Evolutionary conservation across 306 rosid species (phyloP).

Genomic region (Glycine tomentella): DNA sequence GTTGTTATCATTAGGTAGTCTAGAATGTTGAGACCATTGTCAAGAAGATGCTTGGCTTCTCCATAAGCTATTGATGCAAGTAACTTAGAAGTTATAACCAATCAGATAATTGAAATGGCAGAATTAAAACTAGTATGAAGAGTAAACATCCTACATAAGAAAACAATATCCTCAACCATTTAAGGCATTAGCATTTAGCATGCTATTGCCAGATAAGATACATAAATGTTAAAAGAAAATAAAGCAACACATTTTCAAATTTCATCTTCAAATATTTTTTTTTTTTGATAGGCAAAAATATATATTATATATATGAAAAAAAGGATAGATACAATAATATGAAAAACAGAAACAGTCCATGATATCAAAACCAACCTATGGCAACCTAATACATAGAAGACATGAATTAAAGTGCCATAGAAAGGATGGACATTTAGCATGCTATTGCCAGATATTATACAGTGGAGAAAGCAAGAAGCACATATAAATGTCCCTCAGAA

Average conservation of each 20-base stretch:
- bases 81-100: slow-evolving; percentile 21
- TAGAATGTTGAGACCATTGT: slow-evolving; percentile 35
- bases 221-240: slow-evolving; percentile 34
- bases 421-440: no score
- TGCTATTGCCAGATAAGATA: slow-evolving; percentile 18
- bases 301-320: no score
- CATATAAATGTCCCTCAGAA: slow-evolving; percentile 37
- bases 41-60: slow-evolving; percentile 39
- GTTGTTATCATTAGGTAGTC: slow-evolving; percentile 19
- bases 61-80: slow-evolving; percentile 29
- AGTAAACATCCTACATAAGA: slow-evolving; percentile 24
- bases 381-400: no score
- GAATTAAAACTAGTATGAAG: slow-evolving; percentile 1
- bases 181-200: slow-evolving; percentile 12
- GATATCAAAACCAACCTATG: no score
- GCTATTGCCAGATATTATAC: no score
- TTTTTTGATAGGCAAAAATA: no score
- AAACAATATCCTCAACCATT: slow-evolving; percentile 1
- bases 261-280: slow-evolving; percentile 38
- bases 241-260: slow-evolving; percentile 28
- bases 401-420: no score
- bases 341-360: no score
- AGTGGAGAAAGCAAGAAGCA: slow-evolving; percentile 26
- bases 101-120: slow-evolving; percentile 33
- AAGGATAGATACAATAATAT: no score